Evolutionary conservation across 352 stramenopile genomes (phyloP).

Genomic region (Phytopythium kandeliae): DNA sequence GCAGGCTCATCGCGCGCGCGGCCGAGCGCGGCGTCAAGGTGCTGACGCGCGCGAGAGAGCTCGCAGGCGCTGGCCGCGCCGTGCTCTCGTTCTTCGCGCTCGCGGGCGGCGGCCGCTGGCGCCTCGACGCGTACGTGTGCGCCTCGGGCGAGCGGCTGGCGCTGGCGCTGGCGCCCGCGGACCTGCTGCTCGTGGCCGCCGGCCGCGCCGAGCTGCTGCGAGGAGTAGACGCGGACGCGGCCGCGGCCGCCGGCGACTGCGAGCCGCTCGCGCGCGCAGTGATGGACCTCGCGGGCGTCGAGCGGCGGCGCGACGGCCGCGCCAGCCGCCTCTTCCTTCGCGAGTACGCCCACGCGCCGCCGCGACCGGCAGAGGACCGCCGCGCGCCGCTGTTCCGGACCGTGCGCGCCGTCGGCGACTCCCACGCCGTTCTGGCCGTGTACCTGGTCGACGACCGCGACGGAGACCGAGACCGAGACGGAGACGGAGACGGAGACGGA

Average conservation of each 20-base stretch:
- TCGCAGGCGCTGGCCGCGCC: slow-evolving; percentile 29
- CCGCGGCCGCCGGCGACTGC: too few species aligned
- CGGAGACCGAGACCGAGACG: too few species aligned
- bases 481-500: too few species aligned
- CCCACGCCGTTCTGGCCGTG: slow-evolving; percentile 32
- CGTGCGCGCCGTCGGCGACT: slow-evolving; percentile 26
- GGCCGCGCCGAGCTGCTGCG: slow-evolving; percentile 18
- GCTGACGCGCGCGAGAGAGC: slow-evolving; percentile 31
- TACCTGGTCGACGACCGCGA: slow-evolving; percentile 13
- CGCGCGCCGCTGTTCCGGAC: slow-evolving; percentile 37
- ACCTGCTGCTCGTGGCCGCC: slow-evolving; percentile 41
- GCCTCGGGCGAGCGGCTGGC: slow-evolving; percentile 42
- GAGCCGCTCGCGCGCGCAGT: slow-evolving; percentile 34
- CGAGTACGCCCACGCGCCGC: slow-evolving; percentile 20
- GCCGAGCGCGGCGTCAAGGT: slow-evolving; percentile 53
- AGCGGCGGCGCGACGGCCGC: slow-evolving; percentile 38
- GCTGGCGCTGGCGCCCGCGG: slow-evolving; percentile 30
- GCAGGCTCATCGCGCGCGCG: slow-evolving; percentile 56
- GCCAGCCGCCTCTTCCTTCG: slow-evolving; percentile 41
- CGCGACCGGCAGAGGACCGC: too few species aligned
- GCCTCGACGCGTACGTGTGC: slow-evolving; percentile 58
- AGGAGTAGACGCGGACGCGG: too few species aligned
- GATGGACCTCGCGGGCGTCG: slow-evolving; percentile 50
- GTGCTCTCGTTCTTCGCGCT: slow-evolving; percentile 62
- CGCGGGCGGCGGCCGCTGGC: slow-evolving; percentile 16